These are phyloP conservation scores for Suillus subalutaceus DNA, from an alignment of 768 basidiomycete genomes.

Conservation along the genomic window DNA sequence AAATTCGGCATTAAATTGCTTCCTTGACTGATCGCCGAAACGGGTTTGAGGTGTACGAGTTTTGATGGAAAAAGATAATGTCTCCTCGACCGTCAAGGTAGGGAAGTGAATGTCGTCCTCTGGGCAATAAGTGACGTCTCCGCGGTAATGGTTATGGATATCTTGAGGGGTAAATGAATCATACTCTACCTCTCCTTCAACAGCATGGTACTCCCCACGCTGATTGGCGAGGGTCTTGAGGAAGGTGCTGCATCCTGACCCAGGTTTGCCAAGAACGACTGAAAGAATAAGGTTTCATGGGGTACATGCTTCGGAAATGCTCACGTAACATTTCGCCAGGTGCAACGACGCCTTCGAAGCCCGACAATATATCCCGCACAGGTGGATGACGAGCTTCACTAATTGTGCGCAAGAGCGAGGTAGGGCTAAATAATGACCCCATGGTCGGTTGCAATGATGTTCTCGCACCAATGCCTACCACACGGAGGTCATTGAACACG, in stretches of 20 bases:
- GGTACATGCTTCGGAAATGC: constrained; percentile 36
- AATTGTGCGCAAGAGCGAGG: constrained; percentile 39
- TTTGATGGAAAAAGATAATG: constrained; percentile 54
- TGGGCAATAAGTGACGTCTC: constrained; percentile 47
- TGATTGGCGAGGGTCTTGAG: constrained; percentile 55
- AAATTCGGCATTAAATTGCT: constrained; percentile 26
- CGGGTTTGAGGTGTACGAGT: constrained; percentile 46
- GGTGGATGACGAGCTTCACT: constrained; percentile 59
- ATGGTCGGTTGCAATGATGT: constrained; percentile 52
- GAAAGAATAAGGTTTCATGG: background rate
- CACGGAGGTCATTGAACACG: constrained; percentile 52
- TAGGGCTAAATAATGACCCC: constrained; percentile 53
- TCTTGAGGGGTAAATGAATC: constrained; percentile 47
- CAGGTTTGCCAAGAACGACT: constrained; percentile 87
- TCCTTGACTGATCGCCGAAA: constrained; percentile 20
- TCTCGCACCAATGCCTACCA: constrained; percentile 49
- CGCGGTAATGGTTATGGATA: constrained; percentile 49
- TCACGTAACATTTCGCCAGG: constrained; percentile 78
- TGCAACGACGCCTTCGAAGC: constrained; percentile 65
- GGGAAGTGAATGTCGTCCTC: constrained; percentile 54
- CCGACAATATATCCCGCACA: constrained; percentile 60
- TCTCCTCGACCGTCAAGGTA: constrained; percentile 50
- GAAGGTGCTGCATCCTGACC: constrained; percentile 57
- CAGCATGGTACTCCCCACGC: constrained; percentile 40
- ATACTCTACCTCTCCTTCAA: constrained; percentile 46